Evolutionary conservation across 2,329 filamentous ascomycete genomes (phyloP).

Genomic region (Zarea fungicola): DNA sequence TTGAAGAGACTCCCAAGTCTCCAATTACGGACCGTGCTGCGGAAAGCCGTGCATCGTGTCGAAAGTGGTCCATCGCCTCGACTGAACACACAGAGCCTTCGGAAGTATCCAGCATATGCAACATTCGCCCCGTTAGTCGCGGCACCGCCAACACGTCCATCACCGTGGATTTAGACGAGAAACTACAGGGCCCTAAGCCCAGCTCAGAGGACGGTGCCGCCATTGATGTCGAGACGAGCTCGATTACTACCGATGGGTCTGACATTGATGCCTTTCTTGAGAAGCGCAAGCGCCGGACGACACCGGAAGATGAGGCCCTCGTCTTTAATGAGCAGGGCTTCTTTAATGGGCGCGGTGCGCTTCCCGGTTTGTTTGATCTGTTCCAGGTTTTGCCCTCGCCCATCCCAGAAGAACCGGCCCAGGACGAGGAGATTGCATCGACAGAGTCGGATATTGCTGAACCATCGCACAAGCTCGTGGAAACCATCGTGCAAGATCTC

Average conservation of each 20-base stretch:
- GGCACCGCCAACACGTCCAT: constrained; percentile 42
- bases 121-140: constrained; percentile 34
- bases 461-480: neutral
- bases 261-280: constrained; percentile 24
- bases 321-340: constrained; percentile 24
- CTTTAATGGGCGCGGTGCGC: constrained; percentile 17
- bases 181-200: neutral
- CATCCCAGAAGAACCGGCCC: neutral
- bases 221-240: neutral
- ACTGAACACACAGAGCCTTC: constrained; percentile 32
- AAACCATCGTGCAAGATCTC: too few species aligned
- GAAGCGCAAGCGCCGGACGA: constrained; percentile 13
- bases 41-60: constrained; percentile 7
- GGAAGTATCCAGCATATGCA: constrained; percentile 35
- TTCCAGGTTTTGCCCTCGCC: neutral
- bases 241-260: constrained; percentile 23
- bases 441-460: too few species aligned
- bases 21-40: neutral
- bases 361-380: constrained; percentile 25
- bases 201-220: neutral
- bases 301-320: constrained; percentile 18
- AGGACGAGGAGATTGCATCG: too few species aligned
- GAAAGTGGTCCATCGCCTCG: constrained; percentile 38
- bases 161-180: constrained; percentile 3
- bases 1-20: neutral